A percentile compares a stretch with the other conserved stretches of the same genome.
Evolutionary conservation across 177 flowering plant species (phyloP).

Genomic region (Vitis hybrid): DNA sequence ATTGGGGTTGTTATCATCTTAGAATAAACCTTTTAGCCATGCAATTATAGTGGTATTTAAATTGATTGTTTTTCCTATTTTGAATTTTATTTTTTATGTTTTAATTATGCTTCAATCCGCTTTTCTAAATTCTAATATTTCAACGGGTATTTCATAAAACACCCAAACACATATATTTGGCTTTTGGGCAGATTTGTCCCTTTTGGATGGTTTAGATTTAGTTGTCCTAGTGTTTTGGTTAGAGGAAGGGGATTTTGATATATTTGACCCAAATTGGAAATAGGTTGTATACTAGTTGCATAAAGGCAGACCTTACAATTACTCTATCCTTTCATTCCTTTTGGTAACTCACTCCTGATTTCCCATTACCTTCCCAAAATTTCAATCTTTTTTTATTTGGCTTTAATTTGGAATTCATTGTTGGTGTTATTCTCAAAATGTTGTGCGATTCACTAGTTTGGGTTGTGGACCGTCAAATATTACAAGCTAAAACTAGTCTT

Average conservation of each 20-base stretch:
- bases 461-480: too few species aligned
- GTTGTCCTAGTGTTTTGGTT: not conserved
- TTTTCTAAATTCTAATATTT: too few species aligned
- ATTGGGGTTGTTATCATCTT: not conserved
- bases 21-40: constrained; percentile 17
- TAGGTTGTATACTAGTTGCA: constrained; percentile 35
- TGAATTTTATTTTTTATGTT: too few species aligned
- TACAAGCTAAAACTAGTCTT: too few species aligned
- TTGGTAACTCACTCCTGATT: constrained; percentile 4
- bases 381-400: too few species aligned
- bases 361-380: not conserved
- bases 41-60: too few species aligned
- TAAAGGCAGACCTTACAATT: constrained; percentile 47
- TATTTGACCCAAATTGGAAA: constrained; percentile 26
- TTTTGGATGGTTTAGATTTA: constrained; percentile 20
- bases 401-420: too few species aligned
- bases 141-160: not conserved
- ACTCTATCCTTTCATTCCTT: constrained; percentile 28
- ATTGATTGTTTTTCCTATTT: too few species aligned
- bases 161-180: constrained; percentile 20
- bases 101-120: too few species aligned
- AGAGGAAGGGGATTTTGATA: constrained; percentile 16
- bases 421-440: too few species aligned
- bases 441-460: too few species aligned
- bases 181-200: constrained; percentile 14